These are phyloP conservation scores for Papiliotrema nemorosa DNA, from an alignment of 1,284 basidiomycete genomes.

Conservation along the genomic window DNA sequence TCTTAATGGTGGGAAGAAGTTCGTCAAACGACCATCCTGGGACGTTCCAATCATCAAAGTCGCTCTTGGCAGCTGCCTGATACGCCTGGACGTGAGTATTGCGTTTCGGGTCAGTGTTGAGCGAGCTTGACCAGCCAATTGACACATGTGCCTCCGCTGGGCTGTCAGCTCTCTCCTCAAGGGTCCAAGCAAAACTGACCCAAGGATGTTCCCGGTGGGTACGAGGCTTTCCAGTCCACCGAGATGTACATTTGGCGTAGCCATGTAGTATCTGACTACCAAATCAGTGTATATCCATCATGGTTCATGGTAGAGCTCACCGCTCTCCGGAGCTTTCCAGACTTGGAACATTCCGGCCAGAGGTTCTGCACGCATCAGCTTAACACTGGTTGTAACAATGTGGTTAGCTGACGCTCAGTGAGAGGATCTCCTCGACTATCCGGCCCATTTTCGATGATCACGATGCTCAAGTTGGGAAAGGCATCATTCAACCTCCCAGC, in stretches of 20 bases:
- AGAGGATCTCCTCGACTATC: slow-evolving; percentile 2
- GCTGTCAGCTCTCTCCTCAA: not conserved
- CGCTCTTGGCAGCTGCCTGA: slow-evolving; percentile 6
- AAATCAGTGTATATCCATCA: not conserved
- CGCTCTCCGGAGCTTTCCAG: not conserved
- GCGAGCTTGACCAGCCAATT: not conserved
- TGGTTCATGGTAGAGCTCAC: not conserved
- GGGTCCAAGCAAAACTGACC: not conserved
- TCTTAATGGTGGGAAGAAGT: slow-evolving; percentile 6
- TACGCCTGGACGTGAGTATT: slow-evolving; percentile 4
- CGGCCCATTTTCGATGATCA: slow-evolving; percentile 7
- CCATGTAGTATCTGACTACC: slow-evolving; percentile 1
- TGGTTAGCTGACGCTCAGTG: not conserved
- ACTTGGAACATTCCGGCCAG: slow-evolving; percentile 2
- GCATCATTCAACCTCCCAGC: slow-evolving; percentile 2
- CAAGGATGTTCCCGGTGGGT: slow-evolving; percentile 6
- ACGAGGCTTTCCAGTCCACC: slow-evolving; percentile 1
- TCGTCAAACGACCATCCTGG: slow-evolving; percentile 12
- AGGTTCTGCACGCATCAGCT: not conserved
- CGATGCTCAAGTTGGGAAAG: slow-evolving; percentile 7
- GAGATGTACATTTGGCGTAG: not conserved
- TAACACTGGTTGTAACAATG: not conserved
- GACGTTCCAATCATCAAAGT: slow-evolving; percentile 12
- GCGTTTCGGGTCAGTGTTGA: not conserved
- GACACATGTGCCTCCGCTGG: not conserved